Conservation (phyloP, 2,329 filamentous ascomycete genomes). For the Aspergillus tanneri region DNA sequence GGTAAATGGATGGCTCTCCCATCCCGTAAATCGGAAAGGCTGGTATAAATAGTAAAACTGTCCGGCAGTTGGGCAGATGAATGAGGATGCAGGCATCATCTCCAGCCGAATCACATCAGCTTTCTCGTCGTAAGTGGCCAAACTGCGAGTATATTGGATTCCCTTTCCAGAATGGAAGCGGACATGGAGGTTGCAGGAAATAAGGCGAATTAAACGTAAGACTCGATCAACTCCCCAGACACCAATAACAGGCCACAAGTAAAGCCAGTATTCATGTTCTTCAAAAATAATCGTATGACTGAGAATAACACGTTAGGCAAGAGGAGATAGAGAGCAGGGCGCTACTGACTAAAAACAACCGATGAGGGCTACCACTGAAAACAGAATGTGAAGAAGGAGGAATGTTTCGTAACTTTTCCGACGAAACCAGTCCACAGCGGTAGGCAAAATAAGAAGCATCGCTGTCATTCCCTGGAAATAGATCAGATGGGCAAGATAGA, state of each 20-base stretch:
- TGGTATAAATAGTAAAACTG: slow-evolving; percentile 54
- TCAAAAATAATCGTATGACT: slow-evolving; percentile 52
- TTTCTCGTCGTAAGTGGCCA: slow-evolving; percentile 44
- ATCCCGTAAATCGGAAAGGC: slow-evolving; percentile 45
- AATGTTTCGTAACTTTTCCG: slow-evolving; percentile 46
- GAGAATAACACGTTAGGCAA: too few relatives aligned
- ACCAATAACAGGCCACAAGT: slow-evolving; percentile 51
- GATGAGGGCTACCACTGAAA: slow-evolving; percentile 43
- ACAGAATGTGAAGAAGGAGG: slow-evolving; percentile 39
- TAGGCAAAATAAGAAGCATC: slow-evolving; percentile 45
- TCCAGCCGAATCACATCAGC: slow-evolving; percentile 51
- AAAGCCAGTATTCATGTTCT: slow-evolving; percentile 49
- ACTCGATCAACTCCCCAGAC: slow-evolving; percentile 52
- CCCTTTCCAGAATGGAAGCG: slow-evolving; percentile 17
- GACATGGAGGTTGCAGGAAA: slow-evolving; percentile 47
- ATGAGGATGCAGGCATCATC: slow-evolving; percentile 37
- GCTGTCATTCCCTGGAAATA: slow-evolving; percentile 29
- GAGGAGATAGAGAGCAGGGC: not conserved
- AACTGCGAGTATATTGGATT: slow-evolving; percentile 36
- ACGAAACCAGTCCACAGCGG: slow-evolving; percentile 50
- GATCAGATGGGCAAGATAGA: not conserved
- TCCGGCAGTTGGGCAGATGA: slow-evolving; percentile 43
- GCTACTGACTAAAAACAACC: slow-evolving; percentile 51
- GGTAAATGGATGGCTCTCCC: slow-evolving; percentile 55
- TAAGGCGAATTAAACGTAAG: slow-evolving; percentile 44